These are phyloP conservation scores for Ogataea methanolica DNA, from an alignment of 805 yeast species.

Conservation along the genomic window DNA sequence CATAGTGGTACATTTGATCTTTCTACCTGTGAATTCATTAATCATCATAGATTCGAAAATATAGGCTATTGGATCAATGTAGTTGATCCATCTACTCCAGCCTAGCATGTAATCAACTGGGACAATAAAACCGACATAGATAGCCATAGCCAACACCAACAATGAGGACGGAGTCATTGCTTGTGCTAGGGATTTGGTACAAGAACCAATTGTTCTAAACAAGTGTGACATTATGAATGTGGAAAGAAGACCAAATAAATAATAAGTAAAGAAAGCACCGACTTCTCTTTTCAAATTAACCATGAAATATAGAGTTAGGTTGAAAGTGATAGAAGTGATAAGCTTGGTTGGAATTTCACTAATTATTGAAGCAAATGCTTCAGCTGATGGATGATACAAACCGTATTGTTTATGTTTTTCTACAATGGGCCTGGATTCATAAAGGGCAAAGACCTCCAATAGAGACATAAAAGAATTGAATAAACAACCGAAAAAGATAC, in stretches of 20 bases:
- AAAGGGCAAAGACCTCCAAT: conserved; percentile 51
- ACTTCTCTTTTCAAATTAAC: conserved; percentile 47
- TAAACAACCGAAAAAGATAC: conserved; percentile 62
- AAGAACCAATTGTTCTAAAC: conserved; percentile 50
- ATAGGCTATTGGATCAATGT: conserved; percentile 54
- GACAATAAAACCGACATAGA: conserved; percentile 54
- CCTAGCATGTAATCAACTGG: conserved; percentile 55
- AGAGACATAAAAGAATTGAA: conserved; percentile 60
- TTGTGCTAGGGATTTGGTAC: conserved; percentile 40
- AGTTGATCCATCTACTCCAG: conserved; percentile 65
- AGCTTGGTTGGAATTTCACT: conserved; percentile 54
- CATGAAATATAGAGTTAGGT: conserved; percentile 48
- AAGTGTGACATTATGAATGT: conserved; percentile 52
- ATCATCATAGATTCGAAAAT: conserved; percentile 52
- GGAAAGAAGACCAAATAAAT: conserved; percentile 37
- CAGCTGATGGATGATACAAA: conserved; percentile 53
- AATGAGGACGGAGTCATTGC: conserved; percentile 59
- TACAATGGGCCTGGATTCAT: conserved; percentile 52
- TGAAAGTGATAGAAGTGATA: conserved; percentile 40
- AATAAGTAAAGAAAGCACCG: conserved; percentile 52
- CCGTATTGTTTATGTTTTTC: conserved; percentile 57
- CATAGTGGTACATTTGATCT: conserved; percentile 37
- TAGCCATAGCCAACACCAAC: conserved; percentile 41
- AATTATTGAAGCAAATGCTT: conserved; percentile 58
- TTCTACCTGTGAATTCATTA: conserved; percentile 46